Evolutionary conservation across 2,329 filamentous ascomycete species (phyloP).

Genomic region (Fusarium devonianum): DNA sequence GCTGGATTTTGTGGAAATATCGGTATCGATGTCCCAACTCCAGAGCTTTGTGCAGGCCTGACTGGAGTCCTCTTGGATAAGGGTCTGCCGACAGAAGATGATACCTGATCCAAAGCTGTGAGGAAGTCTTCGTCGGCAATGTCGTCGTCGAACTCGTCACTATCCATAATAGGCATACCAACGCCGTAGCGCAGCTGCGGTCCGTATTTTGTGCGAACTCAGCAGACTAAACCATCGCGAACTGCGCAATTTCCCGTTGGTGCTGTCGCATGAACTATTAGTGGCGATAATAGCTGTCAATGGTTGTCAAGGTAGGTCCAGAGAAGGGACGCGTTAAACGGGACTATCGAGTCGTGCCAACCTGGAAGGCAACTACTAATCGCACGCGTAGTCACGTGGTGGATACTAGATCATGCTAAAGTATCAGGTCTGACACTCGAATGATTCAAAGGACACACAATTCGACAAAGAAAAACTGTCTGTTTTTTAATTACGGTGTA

Average conservation of each 20-base stretch:
- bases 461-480: no score
- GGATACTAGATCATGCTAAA: no score
- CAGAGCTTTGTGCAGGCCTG: conserved; percentile 4
- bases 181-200: conserved; percentile 2
- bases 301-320: background rate
- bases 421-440: no score
- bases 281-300: background rate
- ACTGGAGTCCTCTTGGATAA: conserved; percentile 12
- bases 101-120: conserved; percentile 62
- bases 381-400: conserved; percentile 43
- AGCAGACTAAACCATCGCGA: conserved; percentile 18
- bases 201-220: background rate
- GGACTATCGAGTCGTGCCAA: conserved; percentile 3
- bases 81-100: conserved; percentile 42
- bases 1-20: conserved; percentile 16
- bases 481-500: no score
- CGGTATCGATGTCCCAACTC: background rate
- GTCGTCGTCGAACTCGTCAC: conserved; percentile 69
- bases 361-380: conserved; percentile 7
- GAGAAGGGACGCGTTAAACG: conserved; percentile 21
- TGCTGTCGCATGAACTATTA: background rate
- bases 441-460: no score
- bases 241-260: background rate
- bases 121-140: conserved; percentile 73
- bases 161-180: conserved; percentile 53